Evolutionary conservation across 1,284 basidiomycete species (phyloP).

Genomic region (Ganoderma lucidum): DNA sequence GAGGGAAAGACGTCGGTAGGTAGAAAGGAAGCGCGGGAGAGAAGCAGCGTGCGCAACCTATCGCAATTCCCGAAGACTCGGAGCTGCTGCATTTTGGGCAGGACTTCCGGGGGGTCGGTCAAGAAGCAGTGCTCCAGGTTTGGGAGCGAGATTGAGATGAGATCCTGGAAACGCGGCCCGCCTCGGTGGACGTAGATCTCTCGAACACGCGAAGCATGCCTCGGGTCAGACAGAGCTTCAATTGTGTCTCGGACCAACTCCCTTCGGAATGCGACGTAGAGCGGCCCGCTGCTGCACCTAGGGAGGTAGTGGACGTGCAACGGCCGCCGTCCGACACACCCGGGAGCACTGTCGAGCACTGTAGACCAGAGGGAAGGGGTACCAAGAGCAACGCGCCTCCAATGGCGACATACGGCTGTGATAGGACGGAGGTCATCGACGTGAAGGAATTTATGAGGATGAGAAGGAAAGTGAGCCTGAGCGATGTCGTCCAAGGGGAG

Average conservation of each 20-base stretch:
- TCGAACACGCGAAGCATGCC: neutral
- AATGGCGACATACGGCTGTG: neutral
- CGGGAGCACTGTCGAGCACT: neutral
- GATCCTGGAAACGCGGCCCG: neutral
- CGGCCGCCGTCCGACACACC: neutral
- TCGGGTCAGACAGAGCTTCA: neutral
- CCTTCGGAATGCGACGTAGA: neutral
- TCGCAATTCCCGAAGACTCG: neutral
- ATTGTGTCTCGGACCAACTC: neutral
- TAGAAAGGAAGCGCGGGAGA: neutral
- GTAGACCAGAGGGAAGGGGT: conserved; percentile 9
- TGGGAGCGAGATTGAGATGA: neutral
- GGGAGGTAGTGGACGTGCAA: neutral
- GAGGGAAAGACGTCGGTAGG: neutral
- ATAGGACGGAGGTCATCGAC: conserved; percentile 1
- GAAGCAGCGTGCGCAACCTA: neutral
- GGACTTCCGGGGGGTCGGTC: neutral
- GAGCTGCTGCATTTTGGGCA: neutral
- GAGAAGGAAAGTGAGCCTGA: neutral
- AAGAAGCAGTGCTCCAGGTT: neutral
- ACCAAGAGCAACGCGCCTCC: neutral
- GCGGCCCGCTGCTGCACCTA: neutral
- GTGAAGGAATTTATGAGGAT: neutral
- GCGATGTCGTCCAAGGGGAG: neutral
- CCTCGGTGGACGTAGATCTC: neutral